Evolutionary conservation across 2,329 filamentous ascomycete genomes (phyloP).

Genomic region (Ceratocystis harringtonii): DNA sequence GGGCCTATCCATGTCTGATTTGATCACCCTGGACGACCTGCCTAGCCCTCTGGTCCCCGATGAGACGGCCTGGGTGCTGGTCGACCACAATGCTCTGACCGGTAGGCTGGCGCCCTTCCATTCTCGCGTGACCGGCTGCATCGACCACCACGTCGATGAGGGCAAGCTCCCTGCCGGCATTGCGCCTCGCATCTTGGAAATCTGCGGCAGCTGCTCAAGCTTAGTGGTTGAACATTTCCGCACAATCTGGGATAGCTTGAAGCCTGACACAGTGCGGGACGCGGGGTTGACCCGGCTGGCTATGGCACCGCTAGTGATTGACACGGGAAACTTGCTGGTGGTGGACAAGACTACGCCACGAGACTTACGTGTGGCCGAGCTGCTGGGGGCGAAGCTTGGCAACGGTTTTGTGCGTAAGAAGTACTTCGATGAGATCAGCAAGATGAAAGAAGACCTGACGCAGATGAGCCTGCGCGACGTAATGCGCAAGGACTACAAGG

Average conservation of each 20-base stretch:
- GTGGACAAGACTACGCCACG: conserved; percentile 49
- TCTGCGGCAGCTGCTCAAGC: conserved; percentile 58
- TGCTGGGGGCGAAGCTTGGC: conserved; percentile 38
- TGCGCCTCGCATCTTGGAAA: conserved; percentile 46
- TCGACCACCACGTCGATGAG: conserved; percentile 73
- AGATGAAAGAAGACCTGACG: conserved; percentile 54
- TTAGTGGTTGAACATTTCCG: conserved; percentile 48
- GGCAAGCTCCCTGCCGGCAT: conserved; percentile 32
- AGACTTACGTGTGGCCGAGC: conserved; percentile 43
- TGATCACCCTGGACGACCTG: conserved; percentile 47
- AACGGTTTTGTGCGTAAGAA: conserved; percentile 33
- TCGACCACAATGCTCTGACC: conserved; percentile 65
- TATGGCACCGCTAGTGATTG: conserved; percentile 56
- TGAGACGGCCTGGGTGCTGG: conserved; percentile 51
- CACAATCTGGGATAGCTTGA: conserved; percentile 34
- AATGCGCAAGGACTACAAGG: conserved; percentile 71
- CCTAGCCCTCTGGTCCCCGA: conserved; percentile 33
- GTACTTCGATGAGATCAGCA: conserved; percentile 45
- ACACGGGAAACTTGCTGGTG: conserved; percentile 50
- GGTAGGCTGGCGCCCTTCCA: conserved; percentile 42
- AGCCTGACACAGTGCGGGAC: conserved; percentile 27
- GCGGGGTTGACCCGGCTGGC: conserved; percentile 50
- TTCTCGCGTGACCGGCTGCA: conserved; percentile 43
- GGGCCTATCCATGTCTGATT: conserved; percentile 41
- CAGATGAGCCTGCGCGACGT: conserved; percentile 48